phyloP scores from a whole-genome alignment of 2,329 filamentous ascomycete species.

The Colletotrichum lindemuthianum region DNA sequence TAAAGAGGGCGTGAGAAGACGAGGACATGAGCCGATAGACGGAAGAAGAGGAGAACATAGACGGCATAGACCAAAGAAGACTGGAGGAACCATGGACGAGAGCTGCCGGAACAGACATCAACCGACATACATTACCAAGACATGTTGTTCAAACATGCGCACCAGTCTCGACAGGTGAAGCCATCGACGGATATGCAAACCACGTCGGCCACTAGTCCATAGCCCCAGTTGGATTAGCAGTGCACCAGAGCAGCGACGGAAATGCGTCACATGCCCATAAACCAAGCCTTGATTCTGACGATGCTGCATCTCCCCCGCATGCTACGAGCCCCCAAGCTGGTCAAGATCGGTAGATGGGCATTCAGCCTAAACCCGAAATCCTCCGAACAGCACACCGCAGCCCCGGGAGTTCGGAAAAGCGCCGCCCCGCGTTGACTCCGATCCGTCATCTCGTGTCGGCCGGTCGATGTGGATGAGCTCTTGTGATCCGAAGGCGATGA shows the following conservation, averaged over 20 bases:
- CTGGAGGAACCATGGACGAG: no score
- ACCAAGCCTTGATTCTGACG: neutral
- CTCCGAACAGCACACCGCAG: neutral
- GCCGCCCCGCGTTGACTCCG: neutral
- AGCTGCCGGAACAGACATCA: no score
- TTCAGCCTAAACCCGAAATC: conserved; percentile 12
- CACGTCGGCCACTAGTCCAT: no score
- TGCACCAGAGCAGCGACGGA: neutral
- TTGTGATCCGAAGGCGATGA: neutral
- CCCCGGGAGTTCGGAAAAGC: conserved; percentile 24
- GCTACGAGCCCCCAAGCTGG: neutral
- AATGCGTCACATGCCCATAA: neutral
- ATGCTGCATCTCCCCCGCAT: conserved; percentile 19
- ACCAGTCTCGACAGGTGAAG: neutral
- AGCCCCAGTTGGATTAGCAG: neutral
- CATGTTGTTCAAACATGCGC: no score
- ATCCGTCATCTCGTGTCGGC: neutral
- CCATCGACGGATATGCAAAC: conserved; percentile 17
- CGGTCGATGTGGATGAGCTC: neutral
- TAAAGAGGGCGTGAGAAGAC: neutral
- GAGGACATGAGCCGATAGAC: neutral
- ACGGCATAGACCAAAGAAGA: neutral
- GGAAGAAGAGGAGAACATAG: neutral
- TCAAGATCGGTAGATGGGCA: conserved; percentile 13
- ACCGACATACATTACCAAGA: no score